phyloP scores from a whole-genome alignment of 345 rosid species.

The Pistacia integerrima region DNA sequence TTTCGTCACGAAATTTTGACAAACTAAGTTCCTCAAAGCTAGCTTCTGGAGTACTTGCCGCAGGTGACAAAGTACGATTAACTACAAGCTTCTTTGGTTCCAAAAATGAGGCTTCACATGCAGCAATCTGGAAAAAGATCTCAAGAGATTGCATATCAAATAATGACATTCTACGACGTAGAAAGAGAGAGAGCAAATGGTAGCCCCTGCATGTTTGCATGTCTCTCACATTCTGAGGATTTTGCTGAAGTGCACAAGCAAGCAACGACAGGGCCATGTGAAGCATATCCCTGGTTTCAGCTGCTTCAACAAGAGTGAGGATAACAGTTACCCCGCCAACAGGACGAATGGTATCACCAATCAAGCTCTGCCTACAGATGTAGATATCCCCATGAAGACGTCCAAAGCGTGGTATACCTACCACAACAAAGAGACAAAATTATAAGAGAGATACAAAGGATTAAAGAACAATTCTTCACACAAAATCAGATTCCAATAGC shows the following conservation, averaged over 20 bases:
- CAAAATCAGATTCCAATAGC: not conserved
- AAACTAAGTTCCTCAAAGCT: slow-evolving; percentile 81
- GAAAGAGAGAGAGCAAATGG: slow-evolving; percentile 93
- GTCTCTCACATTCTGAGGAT: slow-evolving; percentile 91
- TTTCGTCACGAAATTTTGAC: slow-evolving; percentile 78
- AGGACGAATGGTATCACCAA: slow-evolving; percentile 89
- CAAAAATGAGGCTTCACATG: slow-evolving; percentile 98
- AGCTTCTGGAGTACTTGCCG: slow-evolving; percentile 57
- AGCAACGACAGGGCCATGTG: slow-evolving; percentile 93
- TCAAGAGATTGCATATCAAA: slow-evolving; percentile 97
- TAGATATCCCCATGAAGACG: slow-evolving; percentile 82
- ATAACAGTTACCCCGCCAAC: slow-evolving; percentile 91
- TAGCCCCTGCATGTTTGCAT: slow-evolving; percentile 98
- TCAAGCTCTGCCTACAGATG: slow-evolving; percentile 83
- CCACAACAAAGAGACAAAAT: slow-evolving; percentile 11
- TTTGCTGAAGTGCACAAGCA: slow-evolving; percentile 93
- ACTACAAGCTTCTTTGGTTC: slow-evolving; percentile 80
- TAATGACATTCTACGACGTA: slow-evolving; percentile 80
- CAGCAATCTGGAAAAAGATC: slow-evolving; percentile 96
- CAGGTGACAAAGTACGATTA: slow-evolving; percentile 45
- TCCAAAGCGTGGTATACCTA: slow-evolving; percentile 98
- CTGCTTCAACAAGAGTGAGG: slow-evolving; percentile 91
- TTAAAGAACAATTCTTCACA: not conserved
- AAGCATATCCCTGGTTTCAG: slow-evolving; percentile 94
- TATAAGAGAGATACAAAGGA: slow-evolving; percentile 10